Evolutionary conservation across 2,329 filamentous ascomycete genomes (phyloP).

Genomic region (Colletotrichum sublineola): DNA sequence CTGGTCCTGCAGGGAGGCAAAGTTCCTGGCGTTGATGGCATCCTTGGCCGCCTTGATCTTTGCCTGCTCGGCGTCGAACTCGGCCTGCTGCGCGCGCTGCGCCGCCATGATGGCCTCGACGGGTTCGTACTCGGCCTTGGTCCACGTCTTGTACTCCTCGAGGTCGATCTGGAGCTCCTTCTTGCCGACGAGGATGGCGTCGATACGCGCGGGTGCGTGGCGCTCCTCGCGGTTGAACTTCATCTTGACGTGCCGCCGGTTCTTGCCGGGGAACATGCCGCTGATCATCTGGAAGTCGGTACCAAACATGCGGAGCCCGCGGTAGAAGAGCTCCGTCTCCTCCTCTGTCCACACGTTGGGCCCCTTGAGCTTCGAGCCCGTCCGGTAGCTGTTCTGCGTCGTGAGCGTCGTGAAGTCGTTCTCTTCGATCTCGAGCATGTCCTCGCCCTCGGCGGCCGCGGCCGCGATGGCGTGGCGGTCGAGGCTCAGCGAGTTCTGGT

Average conservation of each 20-base stretch:
- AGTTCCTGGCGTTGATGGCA: slow-evolving; percentile 62
- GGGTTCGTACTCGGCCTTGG: slow-evolving; percentile 64
- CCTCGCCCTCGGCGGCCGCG: slow-evolving; percentile 61
- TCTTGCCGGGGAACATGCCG: slow-evolving; percentile 79
- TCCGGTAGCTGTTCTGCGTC: slow-evolving; percentile 76
- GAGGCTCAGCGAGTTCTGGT: slow-evolving; percentile 76
- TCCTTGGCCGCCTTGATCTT: slow-evolving; percentile 61
- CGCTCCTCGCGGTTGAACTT: slow-evolving; percentile 88
- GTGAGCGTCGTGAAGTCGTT: slow-evolving; percentile 82
- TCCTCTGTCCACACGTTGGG: slow-evolving; percentile 78
- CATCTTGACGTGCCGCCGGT: slow-evolving; percentile 80
- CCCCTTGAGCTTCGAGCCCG: slow-evolving; percentile 71
- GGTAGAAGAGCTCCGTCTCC: slow-evolving; percentile 82
- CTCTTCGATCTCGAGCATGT: slow-evolving; percentile 77
- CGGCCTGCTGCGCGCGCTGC: slow-evolving; percentile 61
- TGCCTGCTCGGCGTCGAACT: slow-evolving; percentile 60
- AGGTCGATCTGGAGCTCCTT: slow-evolving; percentile 71
- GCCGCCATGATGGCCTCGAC: slow-evolving; percentile 70
- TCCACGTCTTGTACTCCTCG: slow-evolving; percentile 70
- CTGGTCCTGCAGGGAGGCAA: slow-evolving; percentile 63
- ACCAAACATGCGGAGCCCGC: slow-evolving; percentile 80
- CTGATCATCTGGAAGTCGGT: slow-evolving; percentile 87
- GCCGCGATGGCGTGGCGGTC: slow-evolving; percentile 76
- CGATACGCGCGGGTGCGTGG: slow-evolving; percentile 73
- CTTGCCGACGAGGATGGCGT: slow-evolving; percentile 71